Evolutionary conservation across 2,329 filamentous ascomycete genomes (phyloP).

Genomic region (Gremmenia infestans): DNA sequence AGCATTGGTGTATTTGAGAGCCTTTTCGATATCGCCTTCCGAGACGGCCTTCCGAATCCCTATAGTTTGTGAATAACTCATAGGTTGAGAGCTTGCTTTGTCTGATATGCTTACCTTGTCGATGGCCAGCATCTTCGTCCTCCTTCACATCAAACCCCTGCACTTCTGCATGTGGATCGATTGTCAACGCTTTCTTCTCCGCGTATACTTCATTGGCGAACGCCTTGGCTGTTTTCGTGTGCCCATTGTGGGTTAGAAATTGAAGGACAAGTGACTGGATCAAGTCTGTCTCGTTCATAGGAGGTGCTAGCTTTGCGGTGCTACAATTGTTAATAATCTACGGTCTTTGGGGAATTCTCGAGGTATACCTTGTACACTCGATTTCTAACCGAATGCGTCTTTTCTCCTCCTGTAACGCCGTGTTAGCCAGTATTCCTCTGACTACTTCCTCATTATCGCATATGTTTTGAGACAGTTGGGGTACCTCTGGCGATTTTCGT

Average conservation of each 20-base stretch:
- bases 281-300: conserved; percentile 69
- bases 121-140: conserved; percentile 78
- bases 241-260: conserved; percentile 91
- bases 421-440: background rate
- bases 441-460: too few relatives aligned
- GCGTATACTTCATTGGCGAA: conserved; percentile 77
- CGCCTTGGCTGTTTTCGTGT: conserved; percentile 84
- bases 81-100: background rate
- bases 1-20: conserved; percentile 72
- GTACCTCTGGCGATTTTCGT: too few relatives aligned
- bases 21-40: conserved; percentile 86
- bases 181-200: conserved; percentile 66
- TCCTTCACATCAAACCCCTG: conserved; percentile 65
- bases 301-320: conserved; percentile 46
- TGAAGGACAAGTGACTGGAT: conserved; percentile 79
- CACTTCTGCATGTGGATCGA: conserved; percentile 48
- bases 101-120: conserved; percentile 63
- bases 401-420: conserved; percentile 24
- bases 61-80: conserved; percentile 34
- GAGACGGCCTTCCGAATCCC: conserved; percentile 83
- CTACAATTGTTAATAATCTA: conserved; percentile 8
- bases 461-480: background rate
- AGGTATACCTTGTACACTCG: conserved; percentile 37
- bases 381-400: conserved; percentile 44
- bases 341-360: background rate